A percentile compares a stretch with the other conserved stretches of the same genome.
phyloP scores from a whole-genome alignment of 345 rosid genomes.

The Citrus inodora region DNA sequence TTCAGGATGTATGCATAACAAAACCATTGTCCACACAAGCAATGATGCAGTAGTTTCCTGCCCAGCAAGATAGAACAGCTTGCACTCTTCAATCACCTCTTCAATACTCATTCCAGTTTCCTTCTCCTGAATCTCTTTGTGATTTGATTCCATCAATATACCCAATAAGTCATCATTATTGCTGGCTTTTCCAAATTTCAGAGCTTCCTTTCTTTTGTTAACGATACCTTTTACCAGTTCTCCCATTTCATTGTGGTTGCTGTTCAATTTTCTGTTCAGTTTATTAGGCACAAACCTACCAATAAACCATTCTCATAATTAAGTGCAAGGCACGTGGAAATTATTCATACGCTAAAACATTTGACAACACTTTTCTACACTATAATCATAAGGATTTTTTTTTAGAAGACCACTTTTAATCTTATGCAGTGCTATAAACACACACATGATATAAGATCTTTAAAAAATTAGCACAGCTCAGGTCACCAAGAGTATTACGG shows the following conservation, averaged over 20 bases:
- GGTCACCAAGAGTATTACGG: too few species aligned
- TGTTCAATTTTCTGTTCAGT: conserved; percentile 28
- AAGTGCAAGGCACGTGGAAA: too few species aligned
- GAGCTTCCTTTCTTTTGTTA: conserved; percentile 30
- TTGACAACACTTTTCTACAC: too few species aligned
- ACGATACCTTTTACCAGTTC: conserved; percentile 28
- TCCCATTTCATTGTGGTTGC: conserved; percentile 23
- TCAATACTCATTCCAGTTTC: conserved; percentile 34
- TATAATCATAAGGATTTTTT: too few species aligned
- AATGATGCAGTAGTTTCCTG: conserved; percentile 66
- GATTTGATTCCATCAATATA: conserved; percentile 36
- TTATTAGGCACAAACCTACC: conserved; percentile 40
- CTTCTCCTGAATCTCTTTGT: conserved; percentile 24
- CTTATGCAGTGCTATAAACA: too few species aligned
- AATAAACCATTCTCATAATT: background rate
- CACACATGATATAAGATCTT: too few species aligned
- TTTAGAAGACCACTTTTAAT: too few species aligned
- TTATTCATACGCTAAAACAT: background rate
- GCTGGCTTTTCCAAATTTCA: conserved; percentile 28
- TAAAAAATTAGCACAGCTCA: too few species aligned
- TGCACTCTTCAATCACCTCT: conserved; percentile 71
- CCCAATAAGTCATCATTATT: conserved; percentile 37
- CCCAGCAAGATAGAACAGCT: conserved; percentile 64
- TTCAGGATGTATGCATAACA: conserved; percentile 43
- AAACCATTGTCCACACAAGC: conserved; percentile 64